Conservation (phyloP, 257 asterid genomes). For the Solanum dulcamara region DNA sequence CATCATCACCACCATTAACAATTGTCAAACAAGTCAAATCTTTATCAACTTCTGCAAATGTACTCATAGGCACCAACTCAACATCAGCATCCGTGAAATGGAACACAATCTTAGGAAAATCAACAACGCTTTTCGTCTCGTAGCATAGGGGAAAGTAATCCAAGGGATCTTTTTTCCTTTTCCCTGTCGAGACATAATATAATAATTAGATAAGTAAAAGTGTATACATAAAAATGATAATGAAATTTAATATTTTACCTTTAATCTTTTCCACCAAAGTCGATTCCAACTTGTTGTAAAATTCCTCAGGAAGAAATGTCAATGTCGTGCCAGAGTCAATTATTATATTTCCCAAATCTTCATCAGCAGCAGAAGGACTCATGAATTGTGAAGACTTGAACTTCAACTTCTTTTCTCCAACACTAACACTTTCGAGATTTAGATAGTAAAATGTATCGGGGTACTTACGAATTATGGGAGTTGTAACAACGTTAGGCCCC, state of each 20-base stretch:
- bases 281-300: slow-evolving; percentile 17
- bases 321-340: slow-evolving; percentile 60
- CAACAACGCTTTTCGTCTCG: background rate
- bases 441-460: slow-evolving; percentile 33
- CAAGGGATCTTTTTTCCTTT: background rate
- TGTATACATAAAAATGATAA: background rate
- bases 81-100: slow-evolving; percentile 46
- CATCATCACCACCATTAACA: slow-evolving; percentile 2
- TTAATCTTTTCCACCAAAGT: slow-evolving; percentile 1
- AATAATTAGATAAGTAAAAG: background rate
- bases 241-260: background rate
- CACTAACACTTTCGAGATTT: slow-evolving; percentile 28
- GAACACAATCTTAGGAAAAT: slow-evolving; percentile 11
- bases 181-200: background rate
- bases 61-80: slow-evolving; percentile 9
- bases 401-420: slow-evolving; percentile 4
- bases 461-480: slow-evolving; percentile 24
- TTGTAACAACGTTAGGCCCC: slow-evolving; percentile 19
- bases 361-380: background rate
- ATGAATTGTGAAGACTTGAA: background rate
- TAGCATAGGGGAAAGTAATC: slow-evolving; percentile 3
- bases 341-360: slow-evolving; percentile 27
- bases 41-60: slow-evolving; percentile 25
- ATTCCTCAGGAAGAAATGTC: slow-evolving; percentile 17
- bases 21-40: slow-evolving; percentile 29